phyloP scores from a whole-genome alignment of 441 rosid species.

The Erodium chrysanthum region DNA sequence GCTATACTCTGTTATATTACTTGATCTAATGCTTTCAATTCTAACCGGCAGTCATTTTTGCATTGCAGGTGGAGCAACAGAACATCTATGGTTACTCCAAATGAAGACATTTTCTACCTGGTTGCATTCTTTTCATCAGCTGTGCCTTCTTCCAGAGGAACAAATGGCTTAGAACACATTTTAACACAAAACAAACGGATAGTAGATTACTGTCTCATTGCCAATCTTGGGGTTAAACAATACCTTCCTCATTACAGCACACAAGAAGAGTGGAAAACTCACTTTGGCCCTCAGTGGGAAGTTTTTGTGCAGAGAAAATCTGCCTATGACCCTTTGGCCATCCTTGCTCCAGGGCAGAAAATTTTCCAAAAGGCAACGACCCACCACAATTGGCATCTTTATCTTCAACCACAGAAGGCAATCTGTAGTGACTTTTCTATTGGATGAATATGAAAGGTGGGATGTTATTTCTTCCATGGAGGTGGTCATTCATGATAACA shows the following conservation, averaged over 20 bases:
- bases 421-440: not conserved
- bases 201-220: slow-evolving; percentile 48
- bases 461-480: not conserved
- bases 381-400: not conserved
- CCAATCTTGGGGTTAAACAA: slow-evolving; percentile 60
- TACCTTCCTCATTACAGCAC: slow-evolving; percentile 78
- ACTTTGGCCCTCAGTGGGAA: slow-evolving; percentile 75
- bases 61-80: slow-evolving; percentile 82
- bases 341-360: slow-evolving; percentile 87
- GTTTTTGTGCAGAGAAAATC: slow-evolving; percentile 59
- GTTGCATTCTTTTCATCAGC: slow-evolving; percentile 92
- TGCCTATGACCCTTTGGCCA: slow-evolving; percentile 69
- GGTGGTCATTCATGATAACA: not conserved
- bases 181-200: slow-evolving; percentile 57
- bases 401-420: not conserved
- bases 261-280: slow-evolving; percentile 69
- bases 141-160: slow-evolving; percentile 58
- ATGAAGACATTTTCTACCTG: slow-evolving; percentile 77
- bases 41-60: slow-evolving; percentile 12
- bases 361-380: slow-evolving; percentile 51
- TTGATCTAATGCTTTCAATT: not conserved
- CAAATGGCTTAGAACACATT: slow-evolving; percentile 56
- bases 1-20: not conserved
- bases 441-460: too few relatives aligned
- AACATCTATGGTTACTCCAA: slow-evolving; percentile 73